phyloP scores from a whole-genome alignment of 202 grass and related monocot species.

The Elaeis oleifera region DNA sequence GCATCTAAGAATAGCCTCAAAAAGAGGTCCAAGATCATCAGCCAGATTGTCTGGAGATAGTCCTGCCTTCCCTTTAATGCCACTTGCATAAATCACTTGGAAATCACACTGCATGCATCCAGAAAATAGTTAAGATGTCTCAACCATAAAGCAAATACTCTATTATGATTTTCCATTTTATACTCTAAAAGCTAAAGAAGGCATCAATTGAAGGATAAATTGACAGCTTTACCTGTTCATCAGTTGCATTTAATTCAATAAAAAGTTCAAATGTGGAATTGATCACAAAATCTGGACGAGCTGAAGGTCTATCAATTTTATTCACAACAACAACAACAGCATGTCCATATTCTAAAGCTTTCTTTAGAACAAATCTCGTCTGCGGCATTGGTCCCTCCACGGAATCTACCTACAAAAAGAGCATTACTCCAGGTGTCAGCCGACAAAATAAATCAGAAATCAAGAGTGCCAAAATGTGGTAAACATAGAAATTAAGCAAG shows the following conservation, averaged over 20 bases:
- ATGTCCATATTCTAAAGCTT: conserved; percentile 97
- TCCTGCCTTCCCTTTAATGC: conserved; percentile 90
- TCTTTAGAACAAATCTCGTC: conserved; percentile 98
- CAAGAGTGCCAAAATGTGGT: too few species aligned
- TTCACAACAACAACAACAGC: conserved; percentile 96
- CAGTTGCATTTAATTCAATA: conserved; percentile 93
- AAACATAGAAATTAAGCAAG: too few species aligned
- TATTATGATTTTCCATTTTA: neutral
- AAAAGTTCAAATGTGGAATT: conserved; percentile 99
- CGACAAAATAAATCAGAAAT: neutral
- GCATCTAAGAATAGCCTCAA: conserved; percentile 96
- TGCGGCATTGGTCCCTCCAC: conserved; percentile 99
- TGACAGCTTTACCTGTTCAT: conserved; percentile 72
- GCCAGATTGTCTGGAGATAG: conserved; percentile 70
- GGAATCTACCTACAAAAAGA: conserved; percentile 74
- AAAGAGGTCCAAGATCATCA: conserved; percentile 93
- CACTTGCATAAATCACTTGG: conserved; percentile 92
- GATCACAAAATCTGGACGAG: conserved; percentile 89
- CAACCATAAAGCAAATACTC: neutral
- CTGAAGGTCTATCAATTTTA: conserved; percentile 84
- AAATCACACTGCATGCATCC: conserved; percentile 80
- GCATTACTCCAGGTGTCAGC: neutral
- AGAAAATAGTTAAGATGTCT: conserved; percentile 20
- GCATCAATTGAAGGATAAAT: conserved; percentile 7
- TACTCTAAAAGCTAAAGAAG: conserved; percentile 15